Conservation (phyloP, 2,329 filamentous ascomycete genomes). For the Aspergillus transmontanensis region DNA sequence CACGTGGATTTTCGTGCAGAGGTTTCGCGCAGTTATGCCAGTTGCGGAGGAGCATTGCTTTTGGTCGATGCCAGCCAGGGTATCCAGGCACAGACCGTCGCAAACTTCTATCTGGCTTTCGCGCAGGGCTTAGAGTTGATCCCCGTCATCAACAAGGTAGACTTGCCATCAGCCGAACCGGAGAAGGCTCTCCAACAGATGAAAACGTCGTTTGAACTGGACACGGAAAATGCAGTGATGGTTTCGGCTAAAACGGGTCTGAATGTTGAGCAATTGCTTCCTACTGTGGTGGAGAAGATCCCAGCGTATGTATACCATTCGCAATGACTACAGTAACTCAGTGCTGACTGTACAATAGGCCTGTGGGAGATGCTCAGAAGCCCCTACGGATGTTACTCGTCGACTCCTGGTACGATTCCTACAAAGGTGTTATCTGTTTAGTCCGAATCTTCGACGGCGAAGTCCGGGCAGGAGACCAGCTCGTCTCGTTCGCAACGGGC, state of each 20-base stretch:
- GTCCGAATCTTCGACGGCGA: slow-evolving; percentile 90
- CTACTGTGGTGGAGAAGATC: slow-evolving; percentile 81
- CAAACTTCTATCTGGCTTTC: slow-evolving; percentile 98
- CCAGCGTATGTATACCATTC: slow-evolving; percentile 57
- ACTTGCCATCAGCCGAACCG: slow-evolving; percentile 87
- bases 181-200: slow-evolving; percentile 84
- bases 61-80: slow-evolving; percentile 96
- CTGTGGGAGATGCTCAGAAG: slow-evolving; percentile 70
- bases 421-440: slow-evolving; percentile 87
- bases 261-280: slow-evolving; percentile 81
- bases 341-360: slow-evolving; percentile 45
- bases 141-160: slow-evolving; percentile 95
- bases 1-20: slow-evolving; percentile 98
- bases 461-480: slow-evolving; percentile 77
- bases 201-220: slow-evolving; percentile 81
- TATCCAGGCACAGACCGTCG: slow-evolving; percentile 95
- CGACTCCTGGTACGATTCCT: slow-evolving; percentile 98
- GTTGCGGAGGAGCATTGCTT: slow-evolving; percentile 87
- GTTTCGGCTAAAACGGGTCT: slow-evolving; percentile 94
- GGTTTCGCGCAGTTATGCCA: slow-evolving; percentile 92
- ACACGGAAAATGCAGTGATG: slow-evolving; percentile 71
- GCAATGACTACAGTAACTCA: background rate
- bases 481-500: slow-evolving; percentile 86
- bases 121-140: slow-evolving; percentile 83
- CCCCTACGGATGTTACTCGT: slow-evolving; percentile 85